Conservation (phyloP, 805 yeast species). For the Hermanozyma aechmeae region DNA sequence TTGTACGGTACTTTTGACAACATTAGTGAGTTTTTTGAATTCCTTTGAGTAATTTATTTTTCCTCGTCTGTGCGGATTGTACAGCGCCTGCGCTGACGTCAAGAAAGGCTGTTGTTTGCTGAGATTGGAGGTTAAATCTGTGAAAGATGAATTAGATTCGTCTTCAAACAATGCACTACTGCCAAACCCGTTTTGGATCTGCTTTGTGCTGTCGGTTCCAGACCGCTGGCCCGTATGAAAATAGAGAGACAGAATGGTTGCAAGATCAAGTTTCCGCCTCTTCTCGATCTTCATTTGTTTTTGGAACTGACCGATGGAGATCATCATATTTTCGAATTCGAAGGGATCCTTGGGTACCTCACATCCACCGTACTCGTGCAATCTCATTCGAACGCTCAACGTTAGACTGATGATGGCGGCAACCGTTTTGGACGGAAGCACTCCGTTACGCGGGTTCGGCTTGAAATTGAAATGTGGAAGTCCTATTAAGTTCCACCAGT, state of each 20-base stretch:
- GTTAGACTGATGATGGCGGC: slow-evolving; percentile 76
- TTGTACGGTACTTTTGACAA: slow-evolving; percentile 64
- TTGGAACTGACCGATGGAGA: slow-evolving; percentile 70
- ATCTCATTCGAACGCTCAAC: slow-evolving; percentile 57
- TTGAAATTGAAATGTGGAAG: slow-evolving; percentile 32
- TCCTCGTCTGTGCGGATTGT: slow-evolving; percentile 11
- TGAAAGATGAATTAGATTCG: no score
- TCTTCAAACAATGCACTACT: slow-evolving; percentile 6
- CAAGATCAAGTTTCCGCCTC: slow-evolving; percentile 46
- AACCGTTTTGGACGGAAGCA: slow-evolving; percentile 57
- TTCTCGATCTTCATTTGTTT: slow-evolving; percentile 49
- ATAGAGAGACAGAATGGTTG: slow-evolving; percentile 35
- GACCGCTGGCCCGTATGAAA: slow-evolving; percentile 24
- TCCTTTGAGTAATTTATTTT: slow-evolving; percentile 30
- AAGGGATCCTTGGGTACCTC: slow-evolving; percentile 79
- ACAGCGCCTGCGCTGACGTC: neutral
- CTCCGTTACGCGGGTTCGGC: slow-evolving; percentile 41
- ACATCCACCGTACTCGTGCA: slow-evolving; percentile 23
- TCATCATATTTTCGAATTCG: slow-evolving; percentile 60
- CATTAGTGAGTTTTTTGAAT: slow-evolving; percentile 47
- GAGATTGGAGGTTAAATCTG: slow-evolving; percentile 1
- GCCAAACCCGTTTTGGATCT: slow-evolving; percentile 5
- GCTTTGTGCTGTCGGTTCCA: slow-evolving; percentile 13
- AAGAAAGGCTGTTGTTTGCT: neutral
- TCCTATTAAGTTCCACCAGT: slow-evolving; percentile 83